Evolutionary conservation across 148 eudicot species (phyloP).

Genomic region (Limonium bicolor): DNA sequence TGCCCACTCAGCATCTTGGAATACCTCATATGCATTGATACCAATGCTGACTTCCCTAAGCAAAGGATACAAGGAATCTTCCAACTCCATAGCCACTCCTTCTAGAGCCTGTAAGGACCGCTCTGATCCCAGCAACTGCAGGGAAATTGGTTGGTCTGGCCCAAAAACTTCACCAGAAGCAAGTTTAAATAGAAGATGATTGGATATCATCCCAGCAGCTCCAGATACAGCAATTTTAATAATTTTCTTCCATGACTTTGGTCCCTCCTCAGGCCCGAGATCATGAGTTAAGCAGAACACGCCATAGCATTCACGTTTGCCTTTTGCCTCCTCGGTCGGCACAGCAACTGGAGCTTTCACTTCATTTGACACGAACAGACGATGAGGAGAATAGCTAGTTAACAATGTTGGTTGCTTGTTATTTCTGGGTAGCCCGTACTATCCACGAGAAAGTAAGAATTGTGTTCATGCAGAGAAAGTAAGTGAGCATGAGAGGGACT

Average conservation of each 20-base stretch:
- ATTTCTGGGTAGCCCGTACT: too few relatives aligned
- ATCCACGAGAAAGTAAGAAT: too few relatives aligned
- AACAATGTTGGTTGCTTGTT: too few relatives aligned
- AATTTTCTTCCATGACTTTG: conserved; percentile 73
- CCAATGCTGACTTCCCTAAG: conserved; percentile 89
- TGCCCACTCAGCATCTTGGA: conserved; percentile 94
- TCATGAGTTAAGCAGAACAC: conserved; percentile 95
- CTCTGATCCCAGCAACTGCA: conserved; percentile 66
- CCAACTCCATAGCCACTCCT: conserved; percentile 99
- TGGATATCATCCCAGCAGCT: conserved; percentile 96
- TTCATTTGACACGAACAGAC: too few relatives aligned
- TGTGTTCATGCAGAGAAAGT: too few relatives aligned
- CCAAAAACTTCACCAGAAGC: conserved; percentile 95
- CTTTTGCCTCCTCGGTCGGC: conserved; percentile 22
- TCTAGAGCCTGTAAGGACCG: conserved; percentile 67
- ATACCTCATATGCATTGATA: conserved; percentile 84
- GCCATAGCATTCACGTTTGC: conserved; percentile 65
- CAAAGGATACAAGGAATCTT: conserved; percentile 84
- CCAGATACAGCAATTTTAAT: conserved; percentile 84
- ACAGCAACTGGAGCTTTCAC: conserved; percentile 35
- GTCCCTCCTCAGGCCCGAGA: conserved; percentile 81
- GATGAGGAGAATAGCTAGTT: too few relatives aligned
- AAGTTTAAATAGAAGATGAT: conserved; percentile 89
- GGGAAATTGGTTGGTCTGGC: conserved; percentile 70
- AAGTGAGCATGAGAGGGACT: too few relatives aligned